These are phyloP conservation scores for Cystobasidium tubakii DNA, from an alignment of 768 basidiomycete genomes.

Conservation along the genomic window DNA sequence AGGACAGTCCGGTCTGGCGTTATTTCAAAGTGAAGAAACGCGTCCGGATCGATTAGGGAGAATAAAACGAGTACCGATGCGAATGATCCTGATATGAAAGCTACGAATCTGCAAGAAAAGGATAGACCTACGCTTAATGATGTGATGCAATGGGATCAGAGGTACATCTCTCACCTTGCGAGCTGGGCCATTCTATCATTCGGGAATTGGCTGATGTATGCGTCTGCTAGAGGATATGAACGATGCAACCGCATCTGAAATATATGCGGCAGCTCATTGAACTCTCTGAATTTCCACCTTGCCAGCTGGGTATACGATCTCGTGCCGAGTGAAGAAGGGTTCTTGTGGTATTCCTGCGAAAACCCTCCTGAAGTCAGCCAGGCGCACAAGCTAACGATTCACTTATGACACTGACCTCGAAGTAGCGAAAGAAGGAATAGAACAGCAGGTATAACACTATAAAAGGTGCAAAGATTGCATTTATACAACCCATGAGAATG, in stretches of 20 bases:
- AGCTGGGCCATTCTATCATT: slow-evolving; percentile 84
- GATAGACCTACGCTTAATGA: background rate
- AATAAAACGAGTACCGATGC: slow-evolving; percentile 88
- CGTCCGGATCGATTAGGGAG: slow-evolving; percentile 85
- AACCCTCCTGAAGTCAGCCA: background rate
- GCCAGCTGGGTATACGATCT: slow-evolving; percentile 90
- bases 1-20: slow-evolving; percentile 85
- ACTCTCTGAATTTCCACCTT: slow-evolving; percentile 98
- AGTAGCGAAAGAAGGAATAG: slow-evolving; percentile 99
- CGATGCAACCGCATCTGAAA: slow-evolving; percentile 79
- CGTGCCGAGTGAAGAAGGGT: slow-evolving; percentile 87
- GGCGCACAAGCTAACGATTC: background rate
- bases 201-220: slow-evolving; percentile 96
- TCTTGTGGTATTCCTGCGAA: slow-evolving; percentile 90
- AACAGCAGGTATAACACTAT: slow-evolving; percentile 92
- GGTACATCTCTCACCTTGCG: slow-evolving; percentile 63
- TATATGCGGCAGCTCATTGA: slow-evolving; percentile 92
- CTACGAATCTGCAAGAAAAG: slow-evolving; percentile 65
- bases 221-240: slow-evolving; percentile 80
- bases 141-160: background rate
- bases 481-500: slow-evolving; percentile 93
- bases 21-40: slow-evolving; percentile 89
- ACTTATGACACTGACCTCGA: slow-evolving; percentile 74
- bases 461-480: slow-evolving; percentile 91
- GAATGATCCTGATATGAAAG: slow-evolving; percentile 93